Conservation (phyloP, 1,284 basidiomycete genomes). For the Malassezia pachydermatis region DNA sequence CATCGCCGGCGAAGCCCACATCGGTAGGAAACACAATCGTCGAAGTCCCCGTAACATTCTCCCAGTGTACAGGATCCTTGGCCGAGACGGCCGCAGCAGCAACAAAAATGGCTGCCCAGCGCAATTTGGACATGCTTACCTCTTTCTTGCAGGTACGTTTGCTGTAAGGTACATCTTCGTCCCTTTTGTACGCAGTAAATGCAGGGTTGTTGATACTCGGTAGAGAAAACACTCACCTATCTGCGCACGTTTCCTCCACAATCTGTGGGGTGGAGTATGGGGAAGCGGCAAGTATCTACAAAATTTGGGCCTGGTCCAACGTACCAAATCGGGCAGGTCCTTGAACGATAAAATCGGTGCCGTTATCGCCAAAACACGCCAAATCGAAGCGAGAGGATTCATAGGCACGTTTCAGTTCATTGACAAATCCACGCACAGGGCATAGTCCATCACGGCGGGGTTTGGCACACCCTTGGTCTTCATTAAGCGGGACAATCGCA, state of each 20-base stretch:
- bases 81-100: no score
- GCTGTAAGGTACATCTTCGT: no score
- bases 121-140: no score
- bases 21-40: constrained; percentile 30
- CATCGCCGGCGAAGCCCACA: constrained; percentile 28
- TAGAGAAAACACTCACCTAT: no score
- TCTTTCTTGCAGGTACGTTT: no score
- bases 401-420: constrained; percentile 27
- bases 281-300: no score
- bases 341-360: constrained; percentile 30
- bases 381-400: constrained; percentile 34
- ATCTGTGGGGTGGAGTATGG: no score
- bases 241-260: no score
- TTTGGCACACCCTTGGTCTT: constrained; percentile 57
- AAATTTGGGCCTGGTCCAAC: no score
- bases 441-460: constrained; percentile 66
- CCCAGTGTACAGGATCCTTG: neutral
- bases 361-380: constrained; percentile 34
- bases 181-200: no score
- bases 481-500: constrained; percentile 55
- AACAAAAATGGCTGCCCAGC: no score
- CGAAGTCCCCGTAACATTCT: constrained; percentile 12
- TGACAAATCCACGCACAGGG: constrained; percentile 63
- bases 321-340: constrained; percentile 26
- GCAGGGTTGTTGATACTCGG: no score